These are phyloP conservation scores for Tribonema minus DNA, from an alignment of 108 stramenopile genomes.

Conservation along the genomic window DNA sequence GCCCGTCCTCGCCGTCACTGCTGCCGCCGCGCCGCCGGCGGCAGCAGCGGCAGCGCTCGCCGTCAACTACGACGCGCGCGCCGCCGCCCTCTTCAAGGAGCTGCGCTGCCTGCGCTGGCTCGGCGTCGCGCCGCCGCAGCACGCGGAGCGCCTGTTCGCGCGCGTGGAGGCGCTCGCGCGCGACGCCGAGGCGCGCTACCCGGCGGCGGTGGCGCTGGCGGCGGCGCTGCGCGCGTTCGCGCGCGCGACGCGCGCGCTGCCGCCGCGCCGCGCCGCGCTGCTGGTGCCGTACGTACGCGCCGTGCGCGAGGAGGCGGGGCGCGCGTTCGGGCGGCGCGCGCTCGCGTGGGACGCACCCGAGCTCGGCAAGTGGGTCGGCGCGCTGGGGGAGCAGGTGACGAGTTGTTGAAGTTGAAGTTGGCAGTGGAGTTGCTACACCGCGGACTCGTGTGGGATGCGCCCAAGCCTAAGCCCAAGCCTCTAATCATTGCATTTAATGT, in stretches of 20 bases:
- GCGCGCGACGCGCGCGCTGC: conserved; percentile 4
- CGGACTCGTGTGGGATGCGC: too few species aligned
- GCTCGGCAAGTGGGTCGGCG: conserved; percentile 72
- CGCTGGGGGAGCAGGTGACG: conserved; percentile 76
- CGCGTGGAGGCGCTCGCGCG: conserved; percentile 44
- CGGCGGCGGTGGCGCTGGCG: conserved; percentile 71
- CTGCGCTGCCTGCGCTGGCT: conserved; percentile 90
- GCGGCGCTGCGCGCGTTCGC: conserved; percentile 75
- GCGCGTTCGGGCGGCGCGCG: conserved; percentile 1
- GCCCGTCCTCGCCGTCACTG: conserved; percentile 37
- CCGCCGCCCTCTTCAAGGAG: conserved; percentile 82
- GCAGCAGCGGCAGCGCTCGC: not conserved
- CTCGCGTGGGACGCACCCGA: conserved; percentile 73
- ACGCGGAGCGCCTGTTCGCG: conserved; percentile 54
- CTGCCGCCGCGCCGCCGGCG: not conserved
- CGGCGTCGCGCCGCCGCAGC: conserved; percentile 74
- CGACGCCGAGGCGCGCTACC: conserved; percentile 52
- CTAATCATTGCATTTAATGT: too few species aligned
- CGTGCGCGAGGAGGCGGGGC: not conserved
- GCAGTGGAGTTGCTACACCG: too few species aligned
- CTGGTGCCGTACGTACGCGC: conserved; percentile 28
- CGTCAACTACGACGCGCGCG: conserved; percentile 90
- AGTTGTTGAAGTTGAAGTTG: too few species aligned
- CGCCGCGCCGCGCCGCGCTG: conserved; percentile 18
- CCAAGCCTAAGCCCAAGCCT: too few species aligned